Conservation (phyloP, 2,329 filamentous ascomycete species). For the Cercospora sesami region DNA sequence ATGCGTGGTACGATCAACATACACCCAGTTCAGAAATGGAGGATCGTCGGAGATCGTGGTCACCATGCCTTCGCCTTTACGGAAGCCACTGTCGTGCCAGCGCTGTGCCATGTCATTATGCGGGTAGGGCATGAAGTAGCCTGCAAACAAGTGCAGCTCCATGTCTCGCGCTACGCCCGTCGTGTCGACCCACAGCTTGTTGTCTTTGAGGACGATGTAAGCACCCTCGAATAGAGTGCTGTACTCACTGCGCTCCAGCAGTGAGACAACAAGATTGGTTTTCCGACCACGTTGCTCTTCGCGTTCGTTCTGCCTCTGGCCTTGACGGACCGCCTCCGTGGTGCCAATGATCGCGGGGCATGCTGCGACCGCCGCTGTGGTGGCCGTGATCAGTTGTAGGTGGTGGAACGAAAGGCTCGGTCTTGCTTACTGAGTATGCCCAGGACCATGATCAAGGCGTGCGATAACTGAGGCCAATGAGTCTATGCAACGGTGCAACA, state of each 20-base stretch:
- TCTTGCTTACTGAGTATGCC: slow-evolving; percentile 17
- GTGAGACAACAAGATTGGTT: slow-evolving; percentile 34
- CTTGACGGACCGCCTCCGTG: slow-evolving; percentile 38
- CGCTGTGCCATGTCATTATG: slow-evolving; percentile 43
- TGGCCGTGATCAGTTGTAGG: neutral
- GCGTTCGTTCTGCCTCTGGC: slow-evolving; percentile 36
- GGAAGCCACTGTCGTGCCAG: slow-evolving; percentile 36
- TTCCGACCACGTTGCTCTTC: slow-evolving; percentile 39
- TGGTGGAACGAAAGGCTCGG: neutral
- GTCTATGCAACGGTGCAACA: neutral
- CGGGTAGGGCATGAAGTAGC: slow-evolving; percentile 50
- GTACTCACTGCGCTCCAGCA: slow-evolving; percentile 32
- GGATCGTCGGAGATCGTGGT: slow-evolving; percentile 53
- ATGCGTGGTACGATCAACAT: slow-evolving; percentile 60
- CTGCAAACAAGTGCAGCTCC: slow-evolving; percentile 47
- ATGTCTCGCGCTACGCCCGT: slow-evolving; percentile 24
- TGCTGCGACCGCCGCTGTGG: slow-evolving; percentile 34
- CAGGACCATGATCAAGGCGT: slow-evolving; percentile 11
- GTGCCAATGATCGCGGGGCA: slow-evolving; percentile 41
- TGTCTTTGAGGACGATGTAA: slow-evolving; percentile 39
- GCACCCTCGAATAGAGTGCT: slow-evolving; percentile 34
- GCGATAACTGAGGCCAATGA: neutral
- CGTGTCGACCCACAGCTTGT: slow-evolving; percentile 44
- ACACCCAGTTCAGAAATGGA: slow-evolving; percentile 68
- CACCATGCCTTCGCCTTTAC: slow-evolving; percentile 48